Percentiles rank a stretch among this genome's conserved stretches.
phyloP scores from a whole-genome alignment of 1,284 basidiomycete species.

The Inonotus obliquus region DNA sequence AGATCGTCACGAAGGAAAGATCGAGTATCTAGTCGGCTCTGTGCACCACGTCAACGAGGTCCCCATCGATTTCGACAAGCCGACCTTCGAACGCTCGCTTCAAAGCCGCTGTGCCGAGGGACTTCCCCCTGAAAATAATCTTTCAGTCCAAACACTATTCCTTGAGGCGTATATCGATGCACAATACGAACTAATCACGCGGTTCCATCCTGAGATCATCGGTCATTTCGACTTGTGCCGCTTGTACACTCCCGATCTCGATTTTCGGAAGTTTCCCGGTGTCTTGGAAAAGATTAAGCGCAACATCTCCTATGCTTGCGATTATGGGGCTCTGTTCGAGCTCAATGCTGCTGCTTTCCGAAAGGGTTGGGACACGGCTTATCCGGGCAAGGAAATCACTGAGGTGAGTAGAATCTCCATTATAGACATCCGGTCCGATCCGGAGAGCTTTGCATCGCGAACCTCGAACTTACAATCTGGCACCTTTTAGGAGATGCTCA shows the following conservation, averaged over 20 bases:
- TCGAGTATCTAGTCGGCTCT: slow-evolving; percentile 93
- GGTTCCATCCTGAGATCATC: slow-evolving; percentile 83
- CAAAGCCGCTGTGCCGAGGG: slow-evolving; percentile 33
- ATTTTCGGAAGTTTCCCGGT: slow-evolving; percentile 46
- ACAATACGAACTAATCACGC: slow-evolving; percentile 65
- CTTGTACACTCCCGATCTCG: slow-evolving; percentile 64
- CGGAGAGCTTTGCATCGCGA: neutral
- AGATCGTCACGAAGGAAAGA: slow-evolving; percentile 37
- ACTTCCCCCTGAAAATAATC: slow-evolving; percentile 23
- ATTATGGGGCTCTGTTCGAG: slow-evolving; percentile 92
- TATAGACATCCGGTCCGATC: neutral
- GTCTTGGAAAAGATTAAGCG: slow-evolving; percentile 68
- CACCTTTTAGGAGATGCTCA: slow-evolving; percentile 57
- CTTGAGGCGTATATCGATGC: slow-evolving; percentile 78
- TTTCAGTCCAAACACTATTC: slow-evolving; percentile 38
- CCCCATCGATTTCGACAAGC: slow-evolving; percentile 89
- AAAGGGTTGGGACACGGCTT: slow-evolving; percentile 85
- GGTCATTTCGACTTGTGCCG: slow-evolving; percentile 93
- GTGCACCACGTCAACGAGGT: slow-evolving; percentile 87
- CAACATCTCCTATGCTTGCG: slow-evolving; percentile 72
- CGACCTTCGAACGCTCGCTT: slow-evolving; percentile 64
- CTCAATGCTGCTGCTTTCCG: slow-evolving; percentile 89
- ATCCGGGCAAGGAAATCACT: slow-evolving; percentile 78
- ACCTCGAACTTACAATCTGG: slow-evolving; percentile 6
- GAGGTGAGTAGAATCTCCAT: slow-evolving; percentile 43